Conservation (phyloP, 371 early-diverging fungal genomes). For the Mucor circinelloides region DNA sequence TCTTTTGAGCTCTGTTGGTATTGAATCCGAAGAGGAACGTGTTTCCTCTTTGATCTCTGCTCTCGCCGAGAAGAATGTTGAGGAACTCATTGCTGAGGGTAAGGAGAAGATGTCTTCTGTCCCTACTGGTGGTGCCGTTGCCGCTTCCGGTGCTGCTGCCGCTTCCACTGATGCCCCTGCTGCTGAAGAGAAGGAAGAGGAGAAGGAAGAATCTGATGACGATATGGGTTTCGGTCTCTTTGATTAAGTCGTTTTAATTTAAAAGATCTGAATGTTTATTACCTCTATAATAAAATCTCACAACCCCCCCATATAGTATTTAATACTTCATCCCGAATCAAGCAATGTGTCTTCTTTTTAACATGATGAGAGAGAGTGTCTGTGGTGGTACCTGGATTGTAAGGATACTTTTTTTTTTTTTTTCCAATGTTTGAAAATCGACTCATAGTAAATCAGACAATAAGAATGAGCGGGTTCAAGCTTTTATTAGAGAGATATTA, state of each 20-base stretch:
- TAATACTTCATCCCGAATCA: background rate
- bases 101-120: slow-evolving; percentile 90
- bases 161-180: slow-evolving; percentile 56
- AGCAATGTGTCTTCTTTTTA: background rate
- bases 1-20: slow-evolving; percentile 91
- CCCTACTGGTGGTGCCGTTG: slow-evolving; percentile 87
- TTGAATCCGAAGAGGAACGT: slow-evolving; percentile 86
- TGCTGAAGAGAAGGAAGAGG: slow-evolving; percentile 69
- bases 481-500: background rate
- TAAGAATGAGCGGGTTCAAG: too few species aligned
- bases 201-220: slow-evolving; percentile 91
- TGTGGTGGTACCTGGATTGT: too few species aligned
- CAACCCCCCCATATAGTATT: background rate
- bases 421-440: too few species aligned
- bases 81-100: slow-evolving; percentile 91
- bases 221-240: slow-evolving; percentile 86
- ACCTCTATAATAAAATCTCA: background rate
- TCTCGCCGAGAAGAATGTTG: slow-evolving; percentile 88
- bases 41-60: slow-evolving; percentile 77
- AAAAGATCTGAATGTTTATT: background rate
- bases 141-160: slow-evolving; percentile 64
- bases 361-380: too few species aligned
- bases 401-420: too few species aligned
- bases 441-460: too few species aligned
- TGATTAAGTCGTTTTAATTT: slow-evolving; percentile 24